These are phyloP conservation scores for Talaromyces sp. DNA, from an alignment of 2,329 filamentous ascomycete species.

Conservation along the genomic window DNA sequence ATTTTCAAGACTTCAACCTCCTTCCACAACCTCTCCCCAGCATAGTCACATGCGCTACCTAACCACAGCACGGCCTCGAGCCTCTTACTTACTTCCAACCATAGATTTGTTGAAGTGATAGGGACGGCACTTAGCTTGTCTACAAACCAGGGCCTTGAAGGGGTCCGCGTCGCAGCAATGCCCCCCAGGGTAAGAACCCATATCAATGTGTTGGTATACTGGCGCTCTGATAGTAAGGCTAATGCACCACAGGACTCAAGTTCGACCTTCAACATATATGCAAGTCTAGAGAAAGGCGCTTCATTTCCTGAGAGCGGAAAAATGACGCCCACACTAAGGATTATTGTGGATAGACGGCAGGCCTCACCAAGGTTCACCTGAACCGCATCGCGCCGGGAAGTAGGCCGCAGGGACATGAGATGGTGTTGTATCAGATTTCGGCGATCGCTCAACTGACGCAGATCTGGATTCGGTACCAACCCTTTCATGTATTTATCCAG, in stretches of 20 bases:
- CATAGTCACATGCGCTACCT: constrained; percentile 3
- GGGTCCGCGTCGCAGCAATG: background rate
- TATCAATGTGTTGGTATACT: constrained; percentile 18
- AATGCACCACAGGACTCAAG: background rate
- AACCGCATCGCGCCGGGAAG: constrained; percentile 11
- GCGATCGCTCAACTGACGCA: constrained; percentile 22
- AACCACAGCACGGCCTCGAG: constrained; percentile 10
- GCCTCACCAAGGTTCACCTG: constrained; percentile 20
- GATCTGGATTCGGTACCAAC: constrained; percentile 16
- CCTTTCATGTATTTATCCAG: constrained; percentile 10
- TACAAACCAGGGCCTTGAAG: constrained; percentile 1
- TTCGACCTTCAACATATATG: constrained; percentile 17
- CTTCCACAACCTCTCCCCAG: constrained; percentile 17
- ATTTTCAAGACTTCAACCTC: constrained; percentile 11
- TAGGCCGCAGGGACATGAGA: constrained; percentile 24
- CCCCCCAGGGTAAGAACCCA: constrained; percentile 16
- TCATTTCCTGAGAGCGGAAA: constrained; percentile 29
- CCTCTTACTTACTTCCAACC: background rate
- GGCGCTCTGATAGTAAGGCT: background rate
- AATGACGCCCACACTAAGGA: constrained; percentile 28
- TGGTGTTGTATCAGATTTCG: constrained; percentile 31
- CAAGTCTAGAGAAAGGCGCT: constrained; percentile 22
- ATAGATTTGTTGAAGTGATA: background rate
- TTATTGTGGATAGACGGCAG: constrained; percentile 25
- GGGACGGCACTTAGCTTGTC: background rate